A percentile compares a stretch with the other conserved stretches of the same genome.
phyloP scores from a whole-genome alignment of 345 rosid species.

The Luvunga scandens region DNA sequence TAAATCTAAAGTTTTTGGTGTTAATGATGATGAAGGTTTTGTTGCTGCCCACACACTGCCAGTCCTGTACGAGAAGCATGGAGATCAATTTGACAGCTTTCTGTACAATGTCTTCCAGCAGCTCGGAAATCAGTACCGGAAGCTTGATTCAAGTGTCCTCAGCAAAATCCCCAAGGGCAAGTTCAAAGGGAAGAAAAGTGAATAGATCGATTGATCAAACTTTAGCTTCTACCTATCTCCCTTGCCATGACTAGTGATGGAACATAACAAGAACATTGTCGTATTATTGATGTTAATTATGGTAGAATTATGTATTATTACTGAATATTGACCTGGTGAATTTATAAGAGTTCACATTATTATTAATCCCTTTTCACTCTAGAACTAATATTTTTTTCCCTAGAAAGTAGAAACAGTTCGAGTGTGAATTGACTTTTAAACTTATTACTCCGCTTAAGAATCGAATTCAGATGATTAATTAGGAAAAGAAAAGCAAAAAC shows the following conservation, averaged over 20 bases:
- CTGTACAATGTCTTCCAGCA: slow-evolving; percentile 44
- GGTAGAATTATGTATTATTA: neutral
- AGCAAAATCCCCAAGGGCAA: slow-evolving; percentile 78
- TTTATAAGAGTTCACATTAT: neutral
- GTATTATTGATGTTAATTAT: neutral
- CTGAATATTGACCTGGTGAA: neutral
- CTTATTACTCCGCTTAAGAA: no score
- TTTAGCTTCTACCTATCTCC: neutral
- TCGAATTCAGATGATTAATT: no score
- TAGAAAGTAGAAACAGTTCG: no score
- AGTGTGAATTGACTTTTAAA: no score
- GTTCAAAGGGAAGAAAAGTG: slow-evolving; percentile 59
- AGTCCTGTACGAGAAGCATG: slow-evolving; percentile 78
- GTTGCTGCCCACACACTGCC: slow-evolving; percentile 94
- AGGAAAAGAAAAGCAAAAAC: no score
- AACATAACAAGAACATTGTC: neutral
- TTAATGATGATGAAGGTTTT: slow-evolving; percentile 52
- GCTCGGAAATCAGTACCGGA: slow-evolving; percentile 59
- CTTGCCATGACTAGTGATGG: neutral
- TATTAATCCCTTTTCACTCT: no score
- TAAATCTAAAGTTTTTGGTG: neutral
- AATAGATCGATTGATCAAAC: slow-evolving; percentile 26
- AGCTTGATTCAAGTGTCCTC: slow-evolving; percentile 59
- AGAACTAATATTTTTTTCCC: no score
- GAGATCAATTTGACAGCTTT: slow-evolving; percentile 71